These are phyloP conservation scores for Aureobasidium subglaciale DNA, from an alignment of 2,329 filamentous ascomycete genomes.

Conservation along the genomic window DNA sequence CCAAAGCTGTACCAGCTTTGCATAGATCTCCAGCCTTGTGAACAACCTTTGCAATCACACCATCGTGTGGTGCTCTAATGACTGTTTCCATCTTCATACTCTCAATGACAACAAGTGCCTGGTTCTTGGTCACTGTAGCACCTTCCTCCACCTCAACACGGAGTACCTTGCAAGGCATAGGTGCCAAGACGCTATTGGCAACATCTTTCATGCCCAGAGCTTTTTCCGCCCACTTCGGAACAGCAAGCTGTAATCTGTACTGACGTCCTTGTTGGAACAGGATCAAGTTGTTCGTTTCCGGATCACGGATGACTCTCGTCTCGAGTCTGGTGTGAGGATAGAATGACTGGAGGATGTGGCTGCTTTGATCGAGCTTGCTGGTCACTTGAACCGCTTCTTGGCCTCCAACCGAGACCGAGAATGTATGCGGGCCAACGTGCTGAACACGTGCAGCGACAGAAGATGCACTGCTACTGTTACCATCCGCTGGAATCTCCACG, in stretches of 20 bases:
- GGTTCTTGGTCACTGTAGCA: slow-evolving; percentile 73
- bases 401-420: slow-evolving; percentile 42
- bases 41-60: slow-evolving; percentile 41
- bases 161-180: slow-evolving; percentile 96
- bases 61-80: slow-evolving; percentile 44
- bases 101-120: slow-evolving; percentile 68
- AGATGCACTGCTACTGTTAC: slow-evolving; percentile 30
- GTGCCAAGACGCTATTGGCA: slow-evolving; percentile 75
- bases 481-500: slow-evolving; percentile 40
- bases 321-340: slow-evolving; percentile 75
- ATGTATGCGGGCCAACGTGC: slow-evolving; percentile 44
- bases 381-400: slow-evolving; percentile 34
- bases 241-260: slow-evolving; percentile 48
- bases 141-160: slow-evolving; percentile 82
- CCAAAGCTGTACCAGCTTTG: slow-evolving; percentile 42
- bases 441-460: slow-evolving; percentile 29
- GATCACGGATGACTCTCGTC: slow-evolving; percentile 65
- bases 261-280: slow-evolving; percentile 66
- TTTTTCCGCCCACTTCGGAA: slow-evolving; percentile 77
- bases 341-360: slow-evolving; percentile 60
- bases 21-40: slow-evolving; percentile 40
- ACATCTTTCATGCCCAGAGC: slow-evolving; percentile 76
- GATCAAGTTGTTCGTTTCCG: slow-evolving; percentile 45
- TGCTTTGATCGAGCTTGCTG: slow-evolving; percentile 38
- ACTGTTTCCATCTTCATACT: slow-evolving; percentile 53